These are phyloP conservation scores for Aspergillus flavus DNA, from an alignment of 2,329 filamentous ascomycete genomes.

Conservation along the genomic window DNA sequence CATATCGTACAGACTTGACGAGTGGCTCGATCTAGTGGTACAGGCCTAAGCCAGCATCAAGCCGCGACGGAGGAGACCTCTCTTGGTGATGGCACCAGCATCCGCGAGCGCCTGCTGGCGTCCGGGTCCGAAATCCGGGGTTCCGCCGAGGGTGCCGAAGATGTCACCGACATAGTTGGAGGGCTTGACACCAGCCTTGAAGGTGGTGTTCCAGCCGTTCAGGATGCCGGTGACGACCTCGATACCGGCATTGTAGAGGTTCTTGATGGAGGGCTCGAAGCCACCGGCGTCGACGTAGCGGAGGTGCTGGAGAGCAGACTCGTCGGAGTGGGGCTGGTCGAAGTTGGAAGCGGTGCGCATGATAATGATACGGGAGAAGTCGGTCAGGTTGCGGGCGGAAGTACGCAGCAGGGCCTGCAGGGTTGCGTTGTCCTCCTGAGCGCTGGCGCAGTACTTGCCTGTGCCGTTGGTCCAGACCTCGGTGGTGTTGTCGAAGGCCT, in stretches of 20 bases:
- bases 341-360: constrained; percentile 73
- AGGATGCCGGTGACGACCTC: constrained; percentile 68
- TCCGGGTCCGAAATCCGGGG: constrained; percentile 62
- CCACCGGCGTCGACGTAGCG: constrained; percentile 63
- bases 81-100: constrained; percentile 6
- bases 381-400: constrained; percentile 59
- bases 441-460: constrained; percentile 69
- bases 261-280: constrained; percentile 64
- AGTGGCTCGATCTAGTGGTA: background rate
- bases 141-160: constrained; percentile 67
- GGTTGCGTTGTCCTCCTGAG: constrained; percentile 72
- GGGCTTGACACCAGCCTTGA: constrained; percentile 58
- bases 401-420: constrained; percentile 67
- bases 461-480: constrained; percentile 67
- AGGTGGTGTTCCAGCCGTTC: constrained; percentile 61
- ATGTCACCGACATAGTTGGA: constrained; percentile 72
- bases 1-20: background rate
- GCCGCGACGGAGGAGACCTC: background rate
- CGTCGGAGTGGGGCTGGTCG: constrained; percentile 65
- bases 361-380: constrained; percentile 68
- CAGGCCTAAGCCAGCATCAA: background rate
- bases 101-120: background rate
- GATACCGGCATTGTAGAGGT: constrained; percentile 68
- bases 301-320: constrained; percentile 62
- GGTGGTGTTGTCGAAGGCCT: constrained; percentile 68